Percentiles rank a stretch among this genome's conserved stretches.
Evolutionary conservation across 1,139 yeast genomes (phyloP).

Genomic region (Blastobotrys ciferrii): DNA sequence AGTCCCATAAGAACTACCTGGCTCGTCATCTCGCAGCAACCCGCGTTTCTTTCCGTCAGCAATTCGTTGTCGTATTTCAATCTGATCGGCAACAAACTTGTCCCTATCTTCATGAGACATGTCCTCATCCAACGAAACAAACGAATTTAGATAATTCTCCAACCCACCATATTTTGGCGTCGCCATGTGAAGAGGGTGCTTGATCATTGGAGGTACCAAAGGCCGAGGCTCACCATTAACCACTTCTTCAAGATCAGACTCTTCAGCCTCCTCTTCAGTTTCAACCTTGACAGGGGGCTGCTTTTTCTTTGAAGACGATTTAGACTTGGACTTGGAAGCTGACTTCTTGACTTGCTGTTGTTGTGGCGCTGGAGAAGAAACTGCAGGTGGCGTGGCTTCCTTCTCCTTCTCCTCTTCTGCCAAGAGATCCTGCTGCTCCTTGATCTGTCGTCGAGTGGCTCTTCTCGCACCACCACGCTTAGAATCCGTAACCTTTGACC

Average conservation of each 20-base stretch:
- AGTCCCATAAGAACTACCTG: constrained; percentile 21
- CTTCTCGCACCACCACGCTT: constrained; percentile 27
- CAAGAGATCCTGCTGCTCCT: constrained; percentile 23
- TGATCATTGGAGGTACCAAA: constrained; percentile 16
- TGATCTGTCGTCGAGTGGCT: constrained; percentile 33
- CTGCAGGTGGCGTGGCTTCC: not conserved
- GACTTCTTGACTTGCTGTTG: constrained; percentile 4
- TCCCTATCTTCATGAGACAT: constrained; percentile 47
- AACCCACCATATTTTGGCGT: constrained; percentile 43
- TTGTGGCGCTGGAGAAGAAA: constrained; percentile 10
- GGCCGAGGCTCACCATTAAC: constrained; percentile 11
- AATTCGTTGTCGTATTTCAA: constrained; percentile 45
- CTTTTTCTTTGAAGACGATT: constrained; percentile 1
- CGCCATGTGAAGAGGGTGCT: constrained; percentile 24
- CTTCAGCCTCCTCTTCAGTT: constrained; percentile 13
- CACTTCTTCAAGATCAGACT: constrained; percentile 3
- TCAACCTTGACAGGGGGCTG: constrained; percentile 8
- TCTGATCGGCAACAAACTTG: constrained; percentile 48
- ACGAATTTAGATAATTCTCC: constrained; percentile 49
- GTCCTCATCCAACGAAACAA: constrained; percentile 57
- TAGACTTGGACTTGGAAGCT: not conserved
- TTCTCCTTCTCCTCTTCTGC: constrained; percentile 14
- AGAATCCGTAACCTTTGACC: constrained; percentile 37
- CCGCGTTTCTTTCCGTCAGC: constrained; percentile 55
- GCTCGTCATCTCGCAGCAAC: constrained; percentile 44